A percentile compares a stretch with the other conserved stretches of the same genome.
Conservation (phyloP, 2,329 filamentous ascomycete species). For the Penicillium glabrum region DNA sequence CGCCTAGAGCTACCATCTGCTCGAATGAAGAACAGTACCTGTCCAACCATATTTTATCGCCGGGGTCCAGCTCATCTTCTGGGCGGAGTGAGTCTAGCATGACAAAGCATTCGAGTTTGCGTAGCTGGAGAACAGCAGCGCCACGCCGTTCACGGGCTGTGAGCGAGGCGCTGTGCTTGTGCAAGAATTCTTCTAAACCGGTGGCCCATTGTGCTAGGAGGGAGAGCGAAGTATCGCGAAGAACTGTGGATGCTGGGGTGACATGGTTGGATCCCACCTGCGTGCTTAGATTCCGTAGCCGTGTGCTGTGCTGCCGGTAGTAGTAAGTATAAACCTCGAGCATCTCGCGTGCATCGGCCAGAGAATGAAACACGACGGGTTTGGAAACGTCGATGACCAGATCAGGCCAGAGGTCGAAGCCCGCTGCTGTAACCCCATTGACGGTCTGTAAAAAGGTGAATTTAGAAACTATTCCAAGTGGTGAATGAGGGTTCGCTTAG, state of each 20-base stretch:
- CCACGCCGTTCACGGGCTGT: conserved; percentile 2
- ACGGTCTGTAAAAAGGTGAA: not conserved
- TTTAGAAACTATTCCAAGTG: not conserved
- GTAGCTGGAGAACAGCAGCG: conserved; percentile 1
- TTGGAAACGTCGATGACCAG: not conserved
- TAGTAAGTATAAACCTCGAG: conserved; percentile 6
- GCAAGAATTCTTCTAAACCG: not conserved
- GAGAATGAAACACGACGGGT: not conserved
- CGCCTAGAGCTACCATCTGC: conserved; percentile 25
- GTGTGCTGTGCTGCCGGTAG: not conserved
- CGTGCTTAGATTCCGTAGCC: not conserved
- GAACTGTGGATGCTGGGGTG: not conserved
- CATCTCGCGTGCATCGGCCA: conserved; percentile 4
- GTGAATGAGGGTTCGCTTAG: no score
- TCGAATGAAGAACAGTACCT: conserved; percentile 22
- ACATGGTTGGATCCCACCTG: not conserved
- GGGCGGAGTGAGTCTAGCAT: conserved; percentile 7
- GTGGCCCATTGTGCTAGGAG: not conserved
- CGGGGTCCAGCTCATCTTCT: conserved; percentile 5
- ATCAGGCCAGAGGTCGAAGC: conserved; percentile 1
- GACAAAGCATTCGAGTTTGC: conserved; percentile 2
- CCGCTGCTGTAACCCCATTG: not conserved
- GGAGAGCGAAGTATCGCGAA: not conserved
- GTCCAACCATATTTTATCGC: conserved; percentile 23
- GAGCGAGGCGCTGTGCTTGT: not conserved